Evolutionary conservation across 495 filamentous ascomycete species (phyloP), one percentile per base, ranked within the genome.

Genomic region (Copromyces sp.): DNA sequence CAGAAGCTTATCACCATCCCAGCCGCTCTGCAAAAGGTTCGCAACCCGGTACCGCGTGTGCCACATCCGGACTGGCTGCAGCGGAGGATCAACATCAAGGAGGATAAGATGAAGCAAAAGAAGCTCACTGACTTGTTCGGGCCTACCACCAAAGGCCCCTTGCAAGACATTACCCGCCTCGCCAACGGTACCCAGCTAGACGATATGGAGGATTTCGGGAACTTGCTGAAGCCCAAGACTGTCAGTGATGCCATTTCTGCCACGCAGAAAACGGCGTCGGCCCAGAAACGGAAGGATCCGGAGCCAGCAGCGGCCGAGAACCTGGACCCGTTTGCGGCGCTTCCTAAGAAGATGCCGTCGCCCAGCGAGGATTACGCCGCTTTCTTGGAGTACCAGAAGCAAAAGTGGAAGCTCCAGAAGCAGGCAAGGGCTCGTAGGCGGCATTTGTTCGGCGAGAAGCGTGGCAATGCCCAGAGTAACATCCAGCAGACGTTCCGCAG

Each of bases 1-100:
- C 95, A 99, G 82, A 99, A 99, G 81, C 86, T 99, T 68, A 97
- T 99, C 81, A 99, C 95, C 8, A 99, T 99, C 77, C 95, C 95
- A 20, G 95, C 95, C 9, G 95, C 96, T 11, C 84, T 98, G 20
- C 95, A 99, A 79, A 98, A 97, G 80, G 86, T 98, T 47, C 87
- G 91, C 41, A 99, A 99, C 77, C 95, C 95, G 2, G 95, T 98
- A 20, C 95, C 95, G 4, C 87, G 95, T 72, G 92, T 99, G 68
- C 86, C 92, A 17, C 95, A 99, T 83, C 95, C 95, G 0, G 95
- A 99, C 45, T 99, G 95, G 95, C 84, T 99, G 38, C 94, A 97
- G 75, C 89, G 93, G 47, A 85, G 94, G 68, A 98, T 99, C 81
- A 93, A 95, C 76, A 89, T 90, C 78, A 97, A 97, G 80, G 96